A percentile compares a stretch with the other conserved stretches of the same genome.
Evolutionary conservation across 768 basidiomycete species (phyloP).

Genomic region (Phaeotremella fagi): DNA sequence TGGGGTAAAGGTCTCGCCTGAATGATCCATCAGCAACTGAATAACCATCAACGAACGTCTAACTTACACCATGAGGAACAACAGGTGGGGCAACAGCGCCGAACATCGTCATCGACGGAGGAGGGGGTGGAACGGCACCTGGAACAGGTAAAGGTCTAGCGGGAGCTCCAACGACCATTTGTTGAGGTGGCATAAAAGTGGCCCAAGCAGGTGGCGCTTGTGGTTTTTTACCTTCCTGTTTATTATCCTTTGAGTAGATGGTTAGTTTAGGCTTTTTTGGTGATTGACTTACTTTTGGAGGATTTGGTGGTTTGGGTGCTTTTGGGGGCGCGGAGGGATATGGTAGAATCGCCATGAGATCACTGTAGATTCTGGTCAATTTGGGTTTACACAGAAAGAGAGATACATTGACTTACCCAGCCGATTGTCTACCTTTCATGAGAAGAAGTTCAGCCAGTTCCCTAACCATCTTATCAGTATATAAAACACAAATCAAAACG

Average conservation of each 20-base stretch:
- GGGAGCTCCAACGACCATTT: slow-evolving; percentile 21
- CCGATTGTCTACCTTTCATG: slow-evolving; percentile 46
- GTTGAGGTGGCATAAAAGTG: slow-evolving; percentile 18
- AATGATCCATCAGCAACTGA: neutral
- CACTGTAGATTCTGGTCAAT: slow-evolving; percentile 15
- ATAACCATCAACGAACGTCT: neutral
- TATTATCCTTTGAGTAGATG: neutral
- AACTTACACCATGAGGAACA: neutral
- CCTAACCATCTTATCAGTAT: slow-evolving; percentile 8
- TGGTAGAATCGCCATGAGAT: slow-evolving; percentile 42
- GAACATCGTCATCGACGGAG: slow-evolving; percentile 17
- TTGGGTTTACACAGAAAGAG: neutral
- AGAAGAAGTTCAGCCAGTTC: slow-evolving; percentile 46
- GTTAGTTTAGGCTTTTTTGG: no score
- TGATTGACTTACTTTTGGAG: no score
- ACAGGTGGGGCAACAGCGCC: slow-evolving; percentile 5
- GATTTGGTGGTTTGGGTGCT: no score
- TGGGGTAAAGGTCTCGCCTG: slow-evolving; percentile 2
- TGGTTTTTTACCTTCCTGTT: slow-evolving; percentile 16
- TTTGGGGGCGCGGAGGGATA: slow-evolving; percentile 35
- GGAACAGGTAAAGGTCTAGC: slow-evolving; percentile 32
- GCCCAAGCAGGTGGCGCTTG: slow-evolving; percentile 36
- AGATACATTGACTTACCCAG: slow-evolving; percentile 32
- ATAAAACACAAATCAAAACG: neutral
- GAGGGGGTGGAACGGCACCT: slow-evolving; percentile 9